A percentile compares a stretch with the other conserved stretches of the same genome.
phyloP scores from a whole-genome alignment of 129 eudicot genomes.

The Deinandra increscens region DNA sequence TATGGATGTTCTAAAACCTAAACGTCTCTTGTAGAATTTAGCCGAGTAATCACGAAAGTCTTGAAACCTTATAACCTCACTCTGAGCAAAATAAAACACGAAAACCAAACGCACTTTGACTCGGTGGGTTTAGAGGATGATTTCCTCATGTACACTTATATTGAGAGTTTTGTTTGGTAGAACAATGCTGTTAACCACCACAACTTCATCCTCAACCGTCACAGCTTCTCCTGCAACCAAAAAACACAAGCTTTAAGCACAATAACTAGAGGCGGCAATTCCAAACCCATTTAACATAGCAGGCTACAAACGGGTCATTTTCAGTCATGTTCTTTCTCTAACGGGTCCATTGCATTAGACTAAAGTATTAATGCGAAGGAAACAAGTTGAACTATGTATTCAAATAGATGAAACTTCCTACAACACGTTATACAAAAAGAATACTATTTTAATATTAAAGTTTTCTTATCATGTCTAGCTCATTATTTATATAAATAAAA shows the following conservation, averaged over 20 bases:
- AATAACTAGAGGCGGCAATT: not conserved
- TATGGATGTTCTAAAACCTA: not conserved
- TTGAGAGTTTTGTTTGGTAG: slow-evolving; percentile 85
- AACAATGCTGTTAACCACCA: slow-evolving; percentile 82
- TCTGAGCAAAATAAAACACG: not conserved
- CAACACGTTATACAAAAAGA: no score
- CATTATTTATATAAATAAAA: not conserved
- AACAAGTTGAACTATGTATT: not conserved
- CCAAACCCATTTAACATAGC: not conserved
- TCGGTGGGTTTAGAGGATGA: slow-evolving; percentile 31
- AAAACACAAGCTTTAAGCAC: not conserved
- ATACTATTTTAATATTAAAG: no score
- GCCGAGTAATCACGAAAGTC: not conserved
- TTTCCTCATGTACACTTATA: slow-evolving; percentile 90
- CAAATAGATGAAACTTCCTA: no score
- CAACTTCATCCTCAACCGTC: slow-evolving; percentile 92
- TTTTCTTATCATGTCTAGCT: no score
- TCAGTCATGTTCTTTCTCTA: not conserved
- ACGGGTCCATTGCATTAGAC: not conserved
- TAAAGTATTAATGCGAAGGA: not conserved
- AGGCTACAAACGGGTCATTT: not conserved
- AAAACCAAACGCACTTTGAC: slow-evolving; percentile 4
- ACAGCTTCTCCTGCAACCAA: slow-evolving; percentile 79
- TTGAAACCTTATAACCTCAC: not conserved
- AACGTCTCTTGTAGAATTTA: not conserved